These are phyloP conservation scores for Fusarium illudens DNA, from an alignment of 2,329 filamentous ascomycete species.

Conservation along the genomic window DNA sequence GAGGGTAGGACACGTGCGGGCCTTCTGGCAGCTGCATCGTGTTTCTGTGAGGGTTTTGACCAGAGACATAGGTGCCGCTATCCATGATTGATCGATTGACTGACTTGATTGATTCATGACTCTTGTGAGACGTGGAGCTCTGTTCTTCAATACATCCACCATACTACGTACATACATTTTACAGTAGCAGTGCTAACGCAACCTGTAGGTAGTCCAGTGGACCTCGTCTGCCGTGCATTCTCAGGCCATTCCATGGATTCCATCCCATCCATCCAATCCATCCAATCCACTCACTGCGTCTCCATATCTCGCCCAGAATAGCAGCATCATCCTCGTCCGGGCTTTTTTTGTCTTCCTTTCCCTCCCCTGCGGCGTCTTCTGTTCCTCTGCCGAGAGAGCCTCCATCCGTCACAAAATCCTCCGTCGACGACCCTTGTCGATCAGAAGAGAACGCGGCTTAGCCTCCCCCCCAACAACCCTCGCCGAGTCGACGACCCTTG, in stretches of 20 bases:
- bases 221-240: conserved; percentile 1
- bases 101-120: neutral
- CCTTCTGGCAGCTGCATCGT: neutral
- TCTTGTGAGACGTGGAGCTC: conserved; percentile 17
- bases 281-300: neutral
- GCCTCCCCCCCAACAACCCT: conserved; percentile 8
- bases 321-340: conserved; percentile 1
- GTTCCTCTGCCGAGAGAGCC: conserved; percentile 18
- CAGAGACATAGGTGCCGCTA: neutral
- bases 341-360: conserved; percentile 19
- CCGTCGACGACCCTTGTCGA: conserved; percentile 17
- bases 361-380: neutral
- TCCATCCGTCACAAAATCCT: conserved; percentile 25
- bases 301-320: neutral
- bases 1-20: conserved; percentile 32
- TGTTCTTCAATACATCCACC: neutral
- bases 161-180: too few species aligned
- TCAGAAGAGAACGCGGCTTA: conserved; percentile 13
- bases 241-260: conserved; percentile 28
- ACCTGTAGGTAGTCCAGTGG: neutral
- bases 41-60: neutral
- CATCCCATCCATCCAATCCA: neutral
- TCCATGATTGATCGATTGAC: neutral
- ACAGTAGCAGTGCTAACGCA: neutral
- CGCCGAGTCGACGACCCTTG: conserved; percentile 6